Evolutionary conservation across 2,329 filamentous ascomycete genomes (phyloP).

Genomic region (Truncatella angustata): DNA sequence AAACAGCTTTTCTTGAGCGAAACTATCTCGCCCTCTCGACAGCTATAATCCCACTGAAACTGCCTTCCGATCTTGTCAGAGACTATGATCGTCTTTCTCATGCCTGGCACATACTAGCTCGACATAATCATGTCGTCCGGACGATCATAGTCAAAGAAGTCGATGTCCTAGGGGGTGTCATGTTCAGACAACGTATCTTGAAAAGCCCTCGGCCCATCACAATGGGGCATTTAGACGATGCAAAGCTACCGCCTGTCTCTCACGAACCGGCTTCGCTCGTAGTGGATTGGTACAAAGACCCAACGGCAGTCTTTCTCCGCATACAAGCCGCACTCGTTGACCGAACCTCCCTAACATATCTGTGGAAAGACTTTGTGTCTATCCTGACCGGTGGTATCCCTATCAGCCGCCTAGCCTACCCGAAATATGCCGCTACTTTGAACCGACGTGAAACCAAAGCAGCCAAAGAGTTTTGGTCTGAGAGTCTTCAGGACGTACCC

Average conservation of each 20-base stretch:
- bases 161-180: neutral
- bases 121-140: neutral
- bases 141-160: neutral
- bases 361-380: neutral
- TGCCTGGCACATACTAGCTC: neutral
- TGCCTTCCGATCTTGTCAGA: too few relatives aligned
- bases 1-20: too few relatives aligned
- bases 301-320: neutral
- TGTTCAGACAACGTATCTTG: neutral
- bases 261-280: neutral
- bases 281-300: neutral
- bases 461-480: slow-evolving; percentile 5
- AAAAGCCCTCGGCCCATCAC: neutral
- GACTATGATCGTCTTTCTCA: too few relatives aligned
- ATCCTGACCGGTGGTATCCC: slow-evolving; percentile 3
- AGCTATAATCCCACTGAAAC: too few relatives aligned
- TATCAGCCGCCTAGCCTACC: neutral
- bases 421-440: neutral
- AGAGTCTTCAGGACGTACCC: neutral
- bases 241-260: neutral
- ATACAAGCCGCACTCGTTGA: neutral
- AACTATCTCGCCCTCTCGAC: too few relatives aligned
- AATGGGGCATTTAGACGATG: neutral
- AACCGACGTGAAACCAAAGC: neutral
- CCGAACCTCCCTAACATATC: neutral